Conservation (phyloP, 2,329 filamentous ascomycete species). For the Arachnopeziza araneosa region DNA sequence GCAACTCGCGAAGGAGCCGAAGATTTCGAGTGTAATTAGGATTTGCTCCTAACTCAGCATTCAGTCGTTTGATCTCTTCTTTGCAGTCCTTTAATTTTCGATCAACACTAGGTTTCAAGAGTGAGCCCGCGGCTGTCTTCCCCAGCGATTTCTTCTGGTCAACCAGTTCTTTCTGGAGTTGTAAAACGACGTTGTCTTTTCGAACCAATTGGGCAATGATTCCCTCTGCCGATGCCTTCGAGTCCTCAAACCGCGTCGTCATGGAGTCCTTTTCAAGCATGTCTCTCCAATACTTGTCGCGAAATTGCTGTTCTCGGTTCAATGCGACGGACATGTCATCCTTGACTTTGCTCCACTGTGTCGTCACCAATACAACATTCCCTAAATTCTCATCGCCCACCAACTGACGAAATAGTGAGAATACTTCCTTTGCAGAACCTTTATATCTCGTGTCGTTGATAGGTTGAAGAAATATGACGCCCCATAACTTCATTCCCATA, state of each 20-base stretch:
- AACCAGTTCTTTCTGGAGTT: slow-evolving; percentile 1
- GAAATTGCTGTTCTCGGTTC: neutral
- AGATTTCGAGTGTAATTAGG: neutral
- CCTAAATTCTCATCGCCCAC: slow-evolving; percentile 31
- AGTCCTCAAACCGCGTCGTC: neutral
- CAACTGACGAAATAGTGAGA: slow-evolving; percentile 35
- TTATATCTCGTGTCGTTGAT: slow-evolving; percentile 33
- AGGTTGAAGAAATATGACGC: slow-evolving; percentile 28
- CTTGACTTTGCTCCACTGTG: slow-evolving; percentile 31
- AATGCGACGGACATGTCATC: neutral
- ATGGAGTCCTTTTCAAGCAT: neutral
- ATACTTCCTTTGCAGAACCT: slow-evolving; percentile 29
- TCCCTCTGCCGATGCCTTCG: neutral
- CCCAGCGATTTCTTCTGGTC: neutral
- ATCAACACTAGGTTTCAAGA: neutral
- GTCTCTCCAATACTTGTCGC: neutral
- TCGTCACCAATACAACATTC: slow-evolving; percentile 35
- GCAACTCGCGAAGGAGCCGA: neutral
- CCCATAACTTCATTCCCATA: slow-evolving; percentile 29
- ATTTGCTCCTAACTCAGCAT: neutral
- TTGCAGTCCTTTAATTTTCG: neutral
- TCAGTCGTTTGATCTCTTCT: neutral
- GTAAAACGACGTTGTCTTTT: neutral
- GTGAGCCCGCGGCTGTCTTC: neutral
- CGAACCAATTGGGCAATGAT: neutral